Conservation (phyloP, 306 rosid genomes). For the Cicer yamashitae region DNA sequence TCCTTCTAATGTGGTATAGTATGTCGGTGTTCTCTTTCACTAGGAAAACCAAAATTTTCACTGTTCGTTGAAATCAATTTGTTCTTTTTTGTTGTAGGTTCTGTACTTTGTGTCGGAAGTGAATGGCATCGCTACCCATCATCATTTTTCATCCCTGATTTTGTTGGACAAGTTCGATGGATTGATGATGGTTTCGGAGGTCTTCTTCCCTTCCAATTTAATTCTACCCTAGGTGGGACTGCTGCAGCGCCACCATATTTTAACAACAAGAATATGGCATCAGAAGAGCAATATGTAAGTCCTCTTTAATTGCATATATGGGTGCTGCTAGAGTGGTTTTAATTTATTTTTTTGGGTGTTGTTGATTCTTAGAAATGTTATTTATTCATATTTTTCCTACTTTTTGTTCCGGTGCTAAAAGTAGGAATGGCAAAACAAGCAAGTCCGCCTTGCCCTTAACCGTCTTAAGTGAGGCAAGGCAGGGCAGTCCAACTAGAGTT, state of each 20-base stretch:
- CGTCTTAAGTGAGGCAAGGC: too few species aligned
- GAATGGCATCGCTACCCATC: conserved; percentile 99
- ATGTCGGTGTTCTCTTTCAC: not conserved
- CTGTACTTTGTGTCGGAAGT: conserved; percentile 90
- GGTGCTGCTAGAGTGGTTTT: not conserved
- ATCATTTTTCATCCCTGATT: conserved; percentile 84
- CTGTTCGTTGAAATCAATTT: conserved; percentile 3
- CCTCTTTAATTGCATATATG: not conserved
- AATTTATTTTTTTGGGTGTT: not conserved
- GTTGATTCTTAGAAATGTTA: too few species aligned
- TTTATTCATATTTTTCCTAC: not conserved
- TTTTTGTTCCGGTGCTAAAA: not conserved
- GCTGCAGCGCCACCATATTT: conserved; percentile 86
- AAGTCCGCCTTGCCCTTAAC: too few species aligned
- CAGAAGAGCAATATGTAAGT: conserved; percentile 77
- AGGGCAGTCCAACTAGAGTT: too few species aligned
- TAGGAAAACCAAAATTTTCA: not conserved
- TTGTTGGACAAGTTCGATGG: conserved; percentile 84
- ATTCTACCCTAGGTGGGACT: conserved; percentile 94
- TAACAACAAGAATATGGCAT: conserved; percentile 83
- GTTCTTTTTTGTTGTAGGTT: conserved; percentile 54
- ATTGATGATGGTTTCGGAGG: conserved; percentile 94
- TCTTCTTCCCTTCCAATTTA: conserved; percentile 90
- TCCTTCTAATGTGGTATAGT: conserved; percentile 5
- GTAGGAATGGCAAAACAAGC: too few species aligned